These are phyloP conservation scores for Auriculariales sp. DNA, from an alignment of 768 basidiomycete genomes.

Conservation along the genomic window DNA sequence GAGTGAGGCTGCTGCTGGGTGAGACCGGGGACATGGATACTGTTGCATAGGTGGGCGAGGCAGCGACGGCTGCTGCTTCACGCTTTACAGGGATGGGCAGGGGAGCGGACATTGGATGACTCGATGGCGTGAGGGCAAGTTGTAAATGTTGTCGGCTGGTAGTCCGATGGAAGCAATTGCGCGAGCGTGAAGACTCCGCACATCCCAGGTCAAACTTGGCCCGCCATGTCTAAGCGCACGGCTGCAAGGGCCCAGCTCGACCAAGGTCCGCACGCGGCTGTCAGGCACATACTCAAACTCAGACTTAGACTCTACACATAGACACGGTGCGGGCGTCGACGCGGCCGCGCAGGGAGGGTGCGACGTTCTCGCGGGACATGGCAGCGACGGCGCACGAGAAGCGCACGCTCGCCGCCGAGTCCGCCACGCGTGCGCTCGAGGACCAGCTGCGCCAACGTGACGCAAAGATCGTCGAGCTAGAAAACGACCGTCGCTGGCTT, in stretches of 20 bases:
- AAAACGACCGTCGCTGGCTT: slow-evolving; percentile 55
- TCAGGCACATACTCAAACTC: not conserved
- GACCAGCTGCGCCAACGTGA: slow-evolving; percentile 55
- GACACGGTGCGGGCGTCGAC: not conserved
- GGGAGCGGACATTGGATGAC: too few relatives aligned
- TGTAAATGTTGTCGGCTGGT: too few relatives aligned
- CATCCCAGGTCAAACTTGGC: too few relatives aligned
- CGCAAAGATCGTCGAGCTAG: slow-evolving; percentile 43
- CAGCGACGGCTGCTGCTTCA: too few relatives aligned
- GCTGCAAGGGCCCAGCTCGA: not conserved
- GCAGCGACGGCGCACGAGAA: slow-evolving; percentile 51
- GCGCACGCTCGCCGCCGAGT: slow-evolving; percentile 47
- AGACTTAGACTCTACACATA: not conserved
- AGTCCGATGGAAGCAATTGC: too few relatives aligned
- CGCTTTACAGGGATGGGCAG: too few relatives aligned
- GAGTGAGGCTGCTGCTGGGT: not conserved
- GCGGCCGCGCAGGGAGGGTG: slow-evolving; percentile 3
- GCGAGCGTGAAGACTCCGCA: too few relatives aligned
- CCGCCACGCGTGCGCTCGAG: slow-evolving; percentile 50
- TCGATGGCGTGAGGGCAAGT: too few relatives aligned
- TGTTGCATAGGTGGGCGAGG: not conserved
- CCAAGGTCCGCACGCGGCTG: not conserved
- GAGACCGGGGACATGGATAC: not conserved
- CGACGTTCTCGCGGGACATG: slow-evolving; percentile 46
- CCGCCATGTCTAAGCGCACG: not conserved